Base-by-base conservation (phyloP, 441 rosid species). In the Geranium incanum region DNA sequence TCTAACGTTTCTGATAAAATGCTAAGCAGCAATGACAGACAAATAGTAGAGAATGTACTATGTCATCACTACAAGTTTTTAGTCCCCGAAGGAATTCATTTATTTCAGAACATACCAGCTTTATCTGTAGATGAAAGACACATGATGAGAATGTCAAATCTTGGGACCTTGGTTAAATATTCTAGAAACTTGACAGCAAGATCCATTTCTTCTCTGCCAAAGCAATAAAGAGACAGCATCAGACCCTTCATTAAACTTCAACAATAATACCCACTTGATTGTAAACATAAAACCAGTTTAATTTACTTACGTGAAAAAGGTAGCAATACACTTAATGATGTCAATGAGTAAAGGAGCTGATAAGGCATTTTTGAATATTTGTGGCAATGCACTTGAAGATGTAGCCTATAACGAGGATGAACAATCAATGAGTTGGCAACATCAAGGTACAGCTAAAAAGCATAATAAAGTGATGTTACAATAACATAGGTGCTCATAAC, bases 71-170 rank as follows among this genome's bases (percentile, higher is more conserved):
- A n/a, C 60, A 52, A 52, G 33, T 28, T 28, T 28, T 1, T 28
- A 28, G 33, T 28, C 33, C 3, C 33, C 33, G 3, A 28, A 28
- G 33, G 62, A 48, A 16, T 36, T 15, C 21, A 71, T 15, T 18
- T 12, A 41, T 28, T 9, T 12, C 11, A 11, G 64, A 74, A 74
- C 87, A 66, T 85, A 95, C 99, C 97, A 7, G 86, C 84, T 77
- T 83, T 88, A 69, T 92, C 90, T 0, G 81, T 55, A 23, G 89
- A 81, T 13, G 97, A 88, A 80, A 95, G 94, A 76, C 90, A 90
- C 94, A 86, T 75, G 72, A 88, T 74, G 76, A 92, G 86, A 78
- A 89, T 83, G 85, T 82, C 71, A 68, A 95, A 95, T 85, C 99
- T 92, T 55, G 97, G 95, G 79, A 92, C 94, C 79, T 86, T 85